Evolutionary conservation across 805 yeast genomes (phyloP), one percentile per base, ranked within the genome.

Genomic region (Diddensiella caesifluorescens): DNA sequence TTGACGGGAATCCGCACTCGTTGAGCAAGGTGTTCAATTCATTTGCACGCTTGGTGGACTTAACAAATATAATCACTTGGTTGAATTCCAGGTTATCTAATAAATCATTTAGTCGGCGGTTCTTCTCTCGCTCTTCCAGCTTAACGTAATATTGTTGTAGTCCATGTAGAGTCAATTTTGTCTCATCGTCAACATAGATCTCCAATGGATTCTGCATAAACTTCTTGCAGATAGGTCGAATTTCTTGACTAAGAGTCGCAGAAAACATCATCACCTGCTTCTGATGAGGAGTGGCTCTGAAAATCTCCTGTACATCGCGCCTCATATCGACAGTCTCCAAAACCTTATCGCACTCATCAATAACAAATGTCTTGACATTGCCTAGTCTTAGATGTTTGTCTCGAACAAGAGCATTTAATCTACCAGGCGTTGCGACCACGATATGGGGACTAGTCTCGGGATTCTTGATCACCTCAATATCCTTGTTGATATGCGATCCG

Each of bases 241-340:
- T 87, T 62, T 90, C 97, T 62, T 78, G 85, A 36, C 95, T 80
- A 57, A 90, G 75, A 43, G 98, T 90, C 53, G 98, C 98, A 47
- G 95, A 84, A 68, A 90, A 90, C 96, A 90, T 90, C 97, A 92
- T 89, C 44, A 92, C 97, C 73, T 90, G 98, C 70, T 90, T 90
- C 65, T 90, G 95, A 69, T 85, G 95, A 53, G 98, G 98, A 39
- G 98, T 90, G 48, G 85, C 85, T 67, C 96, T 82, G 80, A 92
- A 90, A 52, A 92, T 84, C 63, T 90, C 97, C 74, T 90, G 98
- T 46, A 90, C 96, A 62, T 90, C 98, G 66, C 95, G 82, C 75
- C 98, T 85, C 98, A 90, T 90, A 59, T 83, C 94, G 59, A 81
- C 45, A 42, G 79, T 71, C 71, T 92, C 97, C 65, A 90, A 76